Conservation (phyloP, 768 basidiomycete genomes). For the Filobasidium wieringae region DNA sequence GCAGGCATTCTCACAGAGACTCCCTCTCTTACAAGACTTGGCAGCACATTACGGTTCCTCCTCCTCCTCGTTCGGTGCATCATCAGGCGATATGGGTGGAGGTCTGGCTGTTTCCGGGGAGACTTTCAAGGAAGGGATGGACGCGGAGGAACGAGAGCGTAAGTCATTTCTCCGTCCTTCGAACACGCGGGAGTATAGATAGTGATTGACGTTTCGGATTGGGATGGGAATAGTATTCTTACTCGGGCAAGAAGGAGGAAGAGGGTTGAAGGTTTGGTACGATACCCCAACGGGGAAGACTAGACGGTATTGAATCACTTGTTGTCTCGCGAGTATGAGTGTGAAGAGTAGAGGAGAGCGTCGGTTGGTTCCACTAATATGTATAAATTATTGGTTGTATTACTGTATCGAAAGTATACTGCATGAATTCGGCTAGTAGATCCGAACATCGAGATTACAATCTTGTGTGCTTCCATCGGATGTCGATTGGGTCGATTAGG, state of each 20-base stretch:
- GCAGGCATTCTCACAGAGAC: conserved; percentile 31
- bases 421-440: no score
- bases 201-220: neutral
- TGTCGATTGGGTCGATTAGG: no score
- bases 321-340: no score
- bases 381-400: no score
- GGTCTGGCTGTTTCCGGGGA: conserved; percentile 48
- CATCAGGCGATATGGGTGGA: conserved; percentile 67
- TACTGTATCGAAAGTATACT: no score
- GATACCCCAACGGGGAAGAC: conserved; percentile 40
- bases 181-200: conserved; percentile 2
- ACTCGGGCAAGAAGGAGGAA: conserved; percentile 70
- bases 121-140: conserved; percentile 77
- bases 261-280: conserved; percentile 70
- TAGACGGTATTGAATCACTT: conserved; percentile 6
- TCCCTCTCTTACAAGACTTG: conserved; percentile 35
- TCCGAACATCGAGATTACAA: no score
- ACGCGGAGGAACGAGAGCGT: conserved; percentile 86
- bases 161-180: conserved; percentile 39
- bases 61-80: conserved; percentile 68
- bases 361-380: no score
- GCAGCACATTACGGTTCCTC: conserved; percentile 23
- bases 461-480: no score
- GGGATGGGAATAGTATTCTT: conserved; percentile 55
- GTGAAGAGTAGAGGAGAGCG: no score